Conservation (phyloP, 768 basidiomycete species). For the Crucibulum laeve region DNA sequence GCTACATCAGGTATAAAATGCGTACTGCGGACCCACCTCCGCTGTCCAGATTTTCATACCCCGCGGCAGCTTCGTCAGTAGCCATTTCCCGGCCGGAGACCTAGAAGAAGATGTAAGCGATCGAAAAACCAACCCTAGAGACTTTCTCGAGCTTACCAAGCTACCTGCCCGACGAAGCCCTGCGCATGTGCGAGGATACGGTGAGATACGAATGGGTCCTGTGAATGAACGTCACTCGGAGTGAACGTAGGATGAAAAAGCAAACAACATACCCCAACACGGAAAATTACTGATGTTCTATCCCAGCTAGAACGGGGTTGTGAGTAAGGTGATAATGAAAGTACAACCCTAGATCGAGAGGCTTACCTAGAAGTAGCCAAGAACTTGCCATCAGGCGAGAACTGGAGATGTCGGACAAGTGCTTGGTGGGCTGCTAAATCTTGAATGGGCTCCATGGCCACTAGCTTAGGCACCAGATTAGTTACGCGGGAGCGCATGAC, state of each 20-base stretch:
- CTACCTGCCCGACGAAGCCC: constrained; percentile 75
- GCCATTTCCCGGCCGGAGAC: constrained; percentile 59
- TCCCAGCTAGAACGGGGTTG: constrained; percentile 50
- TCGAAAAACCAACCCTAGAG: not conserved
- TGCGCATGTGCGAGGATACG: constrained; percentile 62
- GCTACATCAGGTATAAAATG: not conserved
- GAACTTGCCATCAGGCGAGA: constrained; percentile 72
- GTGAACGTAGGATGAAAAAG: not conserved
- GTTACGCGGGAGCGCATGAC: constrained; percentile 51
- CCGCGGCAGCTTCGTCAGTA: constrained; percentile 62
- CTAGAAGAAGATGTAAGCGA: constrained; percentile 20
- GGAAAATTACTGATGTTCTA: constrained; percentile 63
- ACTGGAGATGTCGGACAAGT: constrained; percentile 69
- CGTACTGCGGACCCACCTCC: constrained; percentile 37
- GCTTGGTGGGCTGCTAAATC: constrained; percentile 63
- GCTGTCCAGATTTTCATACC: constrained; percentile 70
- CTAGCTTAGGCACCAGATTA: constrained; percentile 51
- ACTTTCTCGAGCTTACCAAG: constrained; percentile 41
- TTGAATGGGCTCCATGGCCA: constrained; percentile 48
- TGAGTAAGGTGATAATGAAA: not conserved
- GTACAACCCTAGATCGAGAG: not conserved
- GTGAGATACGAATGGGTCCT: constrained; percentile 59
- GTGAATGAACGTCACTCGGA: constrained; percentile 5
- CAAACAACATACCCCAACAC: constrained; percentile 46
- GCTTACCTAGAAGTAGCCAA: constrained; percentile 67